A percentile compares a stretch with the other conserved stretches of the same genome.
Evolutionary conservation across 2,329 filamentous ascomycete species (phyloP).

Genomic region (Exophiala viscosa): DNA sequence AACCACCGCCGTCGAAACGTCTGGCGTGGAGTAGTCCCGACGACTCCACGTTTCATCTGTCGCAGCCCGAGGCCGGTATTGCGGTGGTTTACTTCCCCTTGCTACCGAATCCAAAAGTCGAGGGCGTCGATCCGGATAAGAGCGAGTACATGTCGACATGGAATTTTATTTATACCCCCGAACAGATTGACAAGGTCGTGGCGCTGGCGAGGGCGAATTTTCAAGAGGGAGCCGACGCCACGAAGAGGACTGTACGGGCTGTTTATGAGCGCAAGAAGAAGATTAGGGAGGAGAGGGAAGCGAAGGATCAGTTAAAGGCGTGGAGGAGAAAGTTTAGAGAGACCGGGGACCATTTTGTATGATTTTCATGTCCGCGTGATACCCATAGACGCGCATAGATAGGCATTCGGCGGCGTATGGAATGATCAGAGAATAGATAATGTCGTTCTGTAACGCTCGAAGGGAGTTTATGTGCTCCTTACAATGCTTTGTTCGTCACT

Average conservation of each 20-base stretch:
- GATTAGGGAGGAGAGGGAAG: slow-evolving; percentile 54
- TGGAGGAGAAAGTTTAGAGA: slow-evolving; percentile 16
- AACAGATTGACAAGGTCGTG: slow-evolving; percentile 83
- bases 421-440: not conserved
- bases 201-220: slow-evolving; percentile 82
- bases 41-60: slow-evolving; percentile 66
- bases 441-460: not conserved
- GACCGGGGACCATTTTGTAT: slow-evolving; percentile 14
- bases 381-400: not conserved
- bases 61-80: slow-evolving; percentile 75
- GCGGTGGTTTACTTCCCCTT: slow-evolving; percentile 89
- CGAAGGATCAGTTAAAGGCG: slow-evolving; percentile 33
- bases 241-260: slow-evolving; percentile 72
- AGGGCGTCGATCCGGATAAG: slow-evolving; percentile 75
- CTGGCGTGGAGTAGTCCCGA: slow-evolving; percentile 43
- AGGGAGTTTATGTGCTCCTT: slow-evolving; percentile 28
- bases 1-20: slow-evolving; percentile 53
- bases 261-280: slow-evolving; percentile 91
- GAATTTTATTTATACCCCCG: slow-evolving; percentile 95
- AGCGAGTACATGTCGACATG: slow-evolving; percentile 90
- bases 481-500: too few relatives aligned
- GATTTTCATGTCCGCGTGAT: too few relatives aligned
- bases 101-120: slow-evolving; percentile 70
- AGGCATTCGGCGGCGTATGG: not conserved
- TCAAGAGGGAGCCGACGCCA: slow-evolving; percentile 72